Base-by-base conservation (phyloP, 2,329 filamentous ascomycete species). In the Keithomyces neogunnii region DNA sequence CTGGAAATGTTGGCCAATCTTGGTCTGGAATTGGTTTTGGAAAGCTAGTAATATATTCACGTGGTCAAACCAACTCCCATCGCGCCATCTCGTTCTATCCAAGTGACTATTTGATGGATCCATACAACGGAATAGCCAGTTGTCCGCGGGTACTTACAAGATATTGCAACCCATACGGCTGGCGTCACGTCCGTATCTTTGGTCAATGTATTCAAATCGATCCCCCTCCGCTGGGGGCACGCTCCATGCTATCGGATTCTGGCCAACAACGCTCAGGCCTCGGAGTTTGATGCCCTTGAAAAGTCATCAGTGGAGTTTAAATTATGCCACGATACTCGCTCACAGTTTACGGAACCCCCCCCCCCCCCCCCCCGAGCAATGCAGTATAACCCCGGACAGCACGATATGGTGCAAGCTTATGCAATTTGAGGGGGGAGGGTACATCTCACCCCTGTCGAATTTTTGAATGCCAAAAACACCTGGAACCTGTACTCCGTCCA, bases 371-470 rank as follows among this genome's bases (percentile, higher is more conserved):
- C 45, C 45, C 8, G 10, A 47, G 31, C 13, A 26, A 35, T 35
- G 32, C 26, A 9, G 19, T 26, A 47, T 47, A 11, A 47, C 29
- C 10, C 10, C 13, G 3, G 30, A 47, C 11, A 13, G 10, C 10
- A 13, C 45, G 8, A 36, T 47, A 47, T 47, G 45, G 45, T 47
- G 45, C 31, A 19, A 36, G 6, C 13, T 36, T 47, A 13, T 47
- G 19, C 11, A 35, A 3, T 26, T 47, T 28, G 45, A 47, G 45
- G 45, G 45, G 3, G 8, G 10, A 6, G n/a, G 6, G 32, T 47
- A 47, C 45, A 47, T 47, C 10, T 47, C 45, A 19, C 29, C 29
- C 13, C 31, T 47, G n/a, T 47, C 45, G 19, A 47, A 47, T 36
- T 40, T 40, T 26, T 6, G 11, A 26, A 40, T 19, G 40, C 40